Base-by-base conservation (phyloP, 2,329 filamentous ascomycete genomes). In the Cercospora zeina region DNA sequence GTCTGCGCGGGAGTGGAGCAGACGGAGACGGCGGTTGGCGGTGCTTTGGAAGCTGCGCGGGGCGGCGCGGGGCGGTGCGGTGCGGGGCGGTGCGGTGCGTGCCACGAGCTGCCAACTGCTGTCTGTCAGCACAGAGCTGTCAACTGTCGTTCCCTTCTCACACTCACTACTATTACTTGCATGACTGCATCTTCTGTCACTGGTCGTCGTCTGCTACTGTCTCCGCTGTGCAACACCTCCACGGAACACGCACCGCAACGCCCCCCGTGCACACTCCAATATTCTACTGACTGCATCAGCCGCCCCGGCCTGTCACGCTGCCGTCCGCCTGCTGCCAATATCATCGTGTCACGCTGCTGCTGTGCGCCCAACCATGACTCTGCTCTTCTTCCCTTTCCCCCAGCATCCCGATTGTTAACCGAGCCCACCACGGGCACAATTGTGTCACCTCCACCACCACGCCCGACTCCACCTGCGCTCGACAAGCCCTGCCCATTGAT, bases 331-430 rank as follows among this genome's bases (percentile, higher is more conserved):
- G 58, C 62, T 47, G 64, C 66, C 68, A 66, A 71, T 69, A 71
- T 65, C 65, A 68, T 71, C 67, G 68, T 71, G 62, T 68, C 37
- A 72, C 70, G 58, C 65, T 66, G 58, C 67, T 72, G 68, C 65
- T 62, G 71, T 71, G 68, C 69, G 62, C 70, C 72, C 69, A 71
- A 69, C 67, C 69, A 71, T 66, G 47, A n/a, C 47, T 30, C 47
- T 51, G 9, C 47, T 3, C 19, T 58, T 33, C 42, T 21, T 27
- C 16, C 39, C 50, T 51, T 58, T 59, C 67, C 54, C 21, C 9
- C 62, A 30, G 63, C 47, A 63, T 64, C 68, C 66, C 68, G 49
- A 62, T 64, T 65, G 58, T 60, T 62, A 66, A 64, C 63, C 68
- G 62, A 68, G 42, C 59, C 59, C 59, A 56, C 37, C 59, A 62